Evolutionary conservation across 495 filamentous ascomycete species (phyloP).

Genomic region (Sabuloglossum arenarium): DNA sequence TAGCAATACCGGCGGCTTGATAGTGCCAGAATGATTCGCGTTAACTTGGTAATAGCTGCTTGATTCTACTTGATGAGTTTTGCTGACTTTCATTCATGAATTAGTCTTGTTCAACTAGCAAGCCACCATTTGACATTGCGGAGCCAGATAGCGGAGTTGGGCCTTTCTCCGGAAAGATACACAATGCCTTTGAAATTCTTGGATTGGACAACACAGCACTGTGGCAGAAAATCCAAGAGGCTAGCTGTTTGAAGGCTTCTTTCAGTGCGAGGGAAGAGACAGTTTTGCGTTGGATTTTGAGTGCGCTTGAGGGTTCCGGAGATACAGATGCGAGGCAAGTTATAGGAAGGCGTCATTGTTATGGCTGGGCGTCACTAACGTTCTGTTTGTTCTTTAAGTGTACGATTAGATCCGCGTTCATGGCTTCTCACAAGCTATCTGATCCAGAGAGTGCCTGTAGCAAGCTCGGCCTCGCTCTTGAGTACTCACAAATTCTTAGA

Average conservation of each 20-base stretch:
- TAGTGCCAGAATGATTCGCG: neutral
- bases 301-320: slow-evolving; percentile 21
- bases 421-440: slow-evolving; percentile 30
- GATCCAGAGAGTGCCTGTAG: slow-evolving; percentile 22
- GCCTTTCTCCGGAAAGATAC: neutral
- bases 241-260: slow-evolving; percentile 13
- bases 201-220: slow-evolving; percentile 12
- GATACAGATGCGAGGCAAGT: slow-evolving; percentile 9
- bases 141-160: neutral
- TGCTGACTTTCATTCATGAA: neutral
- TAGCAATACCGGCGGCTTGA: neutral
- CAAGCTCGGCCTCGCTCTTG: slow-evolving; percentile 26
- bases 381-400: slow-evolving; percentile 11
- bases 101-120: neutral
- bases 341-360: neutral
- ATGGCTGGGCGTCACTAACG: neutral
- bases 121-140: neutral
- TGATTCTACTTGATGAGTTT: neutral
- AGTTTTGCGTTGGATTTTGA: slow-evolving; percentile 46
- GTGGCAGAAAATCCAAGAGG: slow-evolving; percentile 12
- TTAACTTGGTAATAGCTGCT: neutral
- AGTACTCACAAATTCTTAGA: slow-evolving; percentile 27
- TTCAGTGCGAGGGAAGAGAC: slow-evolving; percentile 33
- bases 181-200: neutral
- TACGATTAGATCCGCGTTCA: slow-evolving; percentile 21